phyloP scores from a whole-genome alignment of 2,329 filamentous ascomycete genomes.

The Tolypocladium inflatum region DNA sequence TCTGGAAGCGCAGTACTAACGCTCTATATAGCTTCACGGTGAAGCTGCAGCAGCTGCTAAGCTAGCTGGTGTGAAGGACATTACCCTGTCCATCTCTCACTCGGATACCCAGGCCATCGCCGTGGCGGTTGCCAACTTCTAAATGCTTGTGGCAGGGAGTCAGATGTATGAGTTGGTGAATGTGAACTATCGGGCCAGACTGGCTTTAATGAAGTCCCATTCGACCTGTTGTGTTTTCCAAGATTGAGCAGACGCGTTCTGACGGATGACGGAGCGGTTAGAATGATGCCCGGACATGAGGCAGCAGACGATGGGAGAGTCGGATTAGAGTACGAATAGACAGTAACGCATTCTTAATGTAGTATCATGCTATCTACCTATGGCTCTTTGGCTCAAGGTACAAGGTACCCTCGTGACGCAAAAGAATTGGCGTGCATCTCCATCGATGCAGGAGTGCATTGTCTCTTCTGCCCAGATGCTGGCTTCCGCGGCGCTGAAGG shows the following conservation, averaged over 20 bases:
- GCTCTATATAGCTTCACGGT: constrained; percentile 61
- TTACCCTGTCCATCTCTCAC: constrained; percentile 93
- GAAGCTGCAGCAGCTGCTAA: constrained; percentile 76
- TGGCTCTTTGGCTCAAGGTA: neutral
- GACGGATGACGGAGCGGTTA: neutral
- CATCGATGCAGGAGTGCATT: too few species aligned
- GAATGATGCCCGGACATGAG: neutral
- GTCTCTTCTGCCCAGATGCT: neutral
- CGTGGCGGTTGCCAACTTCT: constrained; percentile 79
- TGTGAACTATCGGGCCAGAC: neutral
- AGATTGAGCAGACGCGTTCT: neutral
- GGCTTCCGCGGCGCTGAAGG: neutral
- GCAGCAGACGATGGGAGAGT: neutral
- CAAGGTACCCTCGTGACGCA: neutral
- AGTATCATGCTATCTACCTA: neutral
- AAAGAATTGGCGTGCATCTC: neutral
- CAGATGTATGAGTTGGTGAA: constrained; percentile 6
- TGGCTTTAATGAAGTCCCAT: neutral
- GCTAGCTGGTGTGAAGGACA: constrained; percentile 75
- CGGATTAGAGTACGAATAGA: neutral
- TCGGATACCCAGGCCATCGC: constrained; percentile 90
- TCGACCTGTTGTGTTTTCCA: neutral
- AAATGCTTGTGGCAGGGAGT: constrained; percentile 15
- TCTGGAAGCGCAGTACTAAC: constrained; percentile 23
- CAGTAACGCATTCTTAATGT: constrained; percentile 2